These are phyloP conservation scores for Ampelocalamus luodianensis DNA, from an alignment of 176 grass and related monocot species.

Conservation along the genomic window DNA sequence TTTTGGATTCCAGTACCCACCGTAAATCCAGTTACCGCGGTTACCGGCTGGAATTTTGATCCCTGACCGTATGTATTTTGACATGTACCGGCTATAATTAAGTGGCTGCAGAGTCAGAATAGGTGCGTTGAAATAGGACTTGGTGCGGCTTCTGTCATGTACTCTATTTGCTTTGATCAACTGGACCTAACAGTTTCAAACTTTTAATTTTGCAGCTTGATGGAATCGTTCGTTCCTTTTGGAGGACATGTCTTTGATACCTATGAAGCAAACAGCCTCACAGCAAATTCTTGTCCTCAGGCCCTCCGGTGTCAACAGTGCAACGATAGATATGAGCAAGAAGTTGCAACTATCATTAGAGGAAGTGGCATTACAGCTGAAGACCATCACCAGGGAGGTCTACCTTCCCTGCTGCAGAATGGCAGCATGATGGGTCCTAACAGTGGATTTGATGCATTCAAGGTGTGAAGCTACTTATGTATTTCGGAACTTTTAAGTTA, in stretches of 20 bases:
- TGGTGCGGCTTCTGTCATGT: not conserved
- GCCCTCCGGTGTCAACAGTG: conserved; percentile 64
- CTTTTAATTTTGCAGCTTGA: conserved; percentile 53
- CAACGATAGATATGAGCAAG: conserved; percentile 83
- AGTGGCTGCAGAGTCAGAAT: not conserved
- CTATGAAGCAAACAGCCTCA: conserved; percentile 47
- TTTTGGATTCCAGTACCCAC: no score
- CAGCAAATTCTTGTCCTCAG: conserved; percentile 45
- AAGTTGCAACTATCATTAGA: conserved; percentile 65
- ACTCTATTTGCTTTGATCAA: not conserved
- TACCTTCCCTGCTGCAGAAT: conserved; percentile 71
- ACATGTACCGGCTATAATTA: not conserved
- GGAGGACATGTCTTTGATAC: conserved; percentile 55
- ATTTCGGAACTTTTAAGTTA: conserved; percentile 28
- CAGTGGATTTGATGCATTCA: conserved; percentile 63
- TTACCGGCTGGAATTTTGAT: no score
- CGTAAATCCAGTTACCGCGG: no score
- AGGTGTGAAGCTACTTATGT: conserved; percentile 67
- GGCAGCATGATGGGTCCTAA: conserved; percentile 50
- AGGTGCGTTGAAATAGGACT: conserved; percentile 13
- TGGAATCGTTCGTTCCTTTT: conserved; percentile 68
- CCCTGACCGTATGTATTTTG: no score
- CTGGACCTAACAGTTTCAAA: conserved; percentile 27
- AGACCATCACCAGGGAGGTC: conserved; percentile 49
- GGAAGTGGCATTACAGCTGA: conserved; percentile 55